Conservation (phyloP, 768 basidiomycete species). For the Termitomyces sp. region DNA sequence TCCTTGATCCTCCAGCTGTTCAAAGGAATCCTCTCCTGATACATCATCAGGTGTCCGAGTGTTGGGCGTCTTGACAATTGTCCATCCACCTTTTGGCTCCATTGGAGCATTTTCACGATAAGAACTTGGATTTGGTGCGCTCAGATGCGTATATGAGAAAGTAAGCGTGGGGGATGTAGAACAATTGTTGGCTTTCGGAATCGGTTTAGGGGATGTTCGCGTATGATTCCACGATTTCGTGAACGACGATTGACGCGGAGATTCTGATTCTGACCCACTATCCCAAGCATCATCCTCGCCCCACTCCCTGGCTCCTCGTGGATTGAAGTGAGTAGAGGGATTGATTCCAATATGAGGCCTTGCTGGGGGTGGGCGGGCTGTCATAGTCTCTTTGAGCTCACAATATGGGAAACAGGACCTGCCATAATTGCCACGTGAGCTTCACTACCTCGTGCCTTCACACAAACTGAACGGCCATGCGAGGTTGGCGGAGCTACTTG, state of each 20-base stretch:
- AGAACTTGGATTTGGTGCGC: constrained; percentile 68
- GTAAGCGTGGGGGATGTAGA: constrained; percentile 66
- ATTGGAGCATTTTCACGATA: constrained; percentile 45
- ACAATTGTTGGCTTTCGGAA: constrained; percentile 39
- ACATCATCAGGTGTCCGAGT: constrained; percentile 17
- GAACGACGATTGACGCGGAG: constrained; percentile 48
- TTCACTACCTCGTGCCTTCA: no score
- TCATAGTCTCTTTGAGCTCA: constrained; percentile 26
- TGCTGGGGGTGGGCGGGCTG: constrained; percentile 63
- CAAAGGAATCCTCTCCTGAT: constrained; percentile 14
- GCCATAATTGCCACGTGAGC: constrained; percentile 14
- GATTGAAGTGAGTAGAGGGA: constrained; percentile 37
- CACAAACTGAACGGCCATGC: no score
- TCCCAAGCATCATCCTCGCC: constrained; percentile 90
- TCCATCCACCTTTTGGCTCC: constrained; percentile 65
- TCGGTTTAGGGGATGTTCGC: constrained; percentile 47
- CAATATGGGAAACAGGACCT: not conserved
- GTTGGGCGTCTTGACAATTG: constrained; percentile 52
- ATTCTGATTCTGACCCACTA: constrained; percentile 75
- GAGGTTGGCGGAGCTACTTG: no score
- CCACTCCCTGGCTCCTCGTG: constrained; percentile 47
- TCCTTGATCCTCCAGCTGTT: constrained; percentile 24
- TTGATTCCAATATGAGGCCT: constrained; percentile 68
- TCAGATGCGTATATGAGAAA: constrained; percentile 79
- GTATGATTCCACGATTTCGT: constrained; percentile 38